Evolutionary conservation across 768 basidiomycete genomes (phyloP), one percentile per base, ranked within the genome.

Genomic region (Russula griseocarnosa): DNA sequence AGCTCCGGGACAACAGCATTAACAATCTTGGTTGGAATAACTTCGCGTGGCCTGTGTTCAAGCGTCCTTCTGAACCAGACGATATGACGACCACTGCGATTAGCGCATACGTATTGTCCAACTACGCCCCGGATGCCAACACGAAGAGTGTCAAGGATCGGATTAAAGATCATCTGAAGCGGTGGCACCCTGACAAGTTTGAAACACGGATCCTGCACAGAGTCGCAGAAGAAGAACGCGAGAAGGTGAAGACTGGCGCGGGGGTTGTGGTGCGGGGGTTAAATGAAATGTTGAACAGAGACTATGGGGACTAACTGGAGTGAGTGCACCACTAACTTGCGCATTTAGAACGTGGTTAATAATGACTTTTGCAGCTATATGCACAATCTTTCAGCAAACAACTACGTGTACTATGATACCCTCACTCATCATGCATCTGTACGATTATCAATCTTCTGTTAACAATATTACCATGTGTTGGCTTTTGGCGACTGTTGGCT

Each of bases 151-250:
- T 78, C 55, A 88, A 87, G 75, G 90, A 91, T 69, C 83, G 88
- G 16, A 79, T 90, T 67, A 88, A 85, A 76, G 89, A 91, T 65
- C 83, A 85, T 59, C 80, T 92, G 69, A 81, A 82, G 73, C 76
- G 80, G 67, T 92, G 89, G 90, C 90, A 92, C 74, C 90, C 90
- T 5, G 90, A 92, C 74, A 83, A 87, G 38, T 92, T 92, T 70
- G 86, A 91, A 67, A 84, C 83, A 40, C 85, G 86, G 72, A 75
- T 83, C 58, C 72, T 92, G 70, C 76, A 80, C 13, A 85, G 85
- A 73, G 87, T 91, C 55, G 74, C 76, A 55, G 84, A 86, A 65
- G 78, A 72, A 40, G 87, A 91, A 65, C 80, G 79, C 71, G 88
- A 84, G 70, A 81, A 73, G 70, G 88, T 92, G 55, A 81, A 83